phyloP scores from a whole-genome alignment of 768 basidiomycete species.

The Mycena rosella region DNA sequence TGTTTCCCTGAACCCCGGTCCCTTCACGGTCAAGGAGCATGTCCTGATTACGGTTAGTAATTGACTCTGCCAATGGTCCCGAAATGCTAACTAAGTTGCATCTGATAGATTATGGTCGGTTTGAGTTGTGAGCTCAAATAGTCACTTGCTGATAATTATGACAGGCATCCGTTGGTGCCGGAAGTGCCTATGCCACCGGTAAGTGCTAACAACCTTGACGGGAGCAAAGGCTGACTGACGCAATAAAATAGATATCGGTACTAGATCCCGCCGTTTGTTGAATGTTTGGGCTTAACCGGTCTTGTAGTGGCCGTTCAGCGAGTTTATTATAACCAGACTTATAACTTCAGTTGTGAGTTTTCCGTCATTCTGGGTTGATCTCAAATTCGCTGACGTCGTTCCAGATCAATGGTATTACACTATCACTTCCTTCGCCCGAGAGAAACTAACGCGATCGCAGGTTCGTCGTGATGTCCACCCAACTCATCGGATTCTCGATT shows the following conservation, averaged over 20 bases:
- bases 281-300: background rate
- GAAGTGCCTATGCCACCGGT: slow-evolving; percentile 35
- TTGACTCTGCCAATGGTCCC: background rate
- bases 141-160: background rate
- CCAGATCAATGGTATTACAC: slow-evolving; percentile 68
- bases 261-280: background rate
- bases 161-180: slow-evolving; percentile 42
- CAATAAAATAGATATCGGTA: slow-evolving; percentile 25
- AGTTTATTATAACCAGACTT: slow-evolving; percentile 76
- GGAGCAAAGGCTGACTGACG: background rate
- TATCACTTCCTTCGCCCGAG: too few species aligned
- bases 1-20: slow-evolving; percentile 70
- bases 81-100: background rate
- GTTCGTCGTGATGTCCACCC: slow-evolving; percentile 82
- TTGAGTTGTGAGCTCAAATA: background rate
- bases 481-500: slow-evolving; percentile 87
- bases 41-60: slow-evolving; percentile 69
- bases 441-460: background rate
- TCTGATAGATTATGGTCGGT: slow-evolving; percentile 32
- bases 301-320: slow-evolving; percentile 84
- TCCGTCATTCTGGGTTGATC: background rate
- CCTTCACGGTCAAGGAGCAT: slow-evolving; percentile 73
- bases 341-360: slow-evolving; percentile 67
- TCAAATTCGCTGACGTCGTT: slow-evolving; percentile 1
- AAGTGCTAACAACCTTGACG: background rate